Percentiles rank a stretch among this genome's conserved stretches.
Conservation (phyloP, 139 green algal species). For the Picochlorum sp. region DNA sequence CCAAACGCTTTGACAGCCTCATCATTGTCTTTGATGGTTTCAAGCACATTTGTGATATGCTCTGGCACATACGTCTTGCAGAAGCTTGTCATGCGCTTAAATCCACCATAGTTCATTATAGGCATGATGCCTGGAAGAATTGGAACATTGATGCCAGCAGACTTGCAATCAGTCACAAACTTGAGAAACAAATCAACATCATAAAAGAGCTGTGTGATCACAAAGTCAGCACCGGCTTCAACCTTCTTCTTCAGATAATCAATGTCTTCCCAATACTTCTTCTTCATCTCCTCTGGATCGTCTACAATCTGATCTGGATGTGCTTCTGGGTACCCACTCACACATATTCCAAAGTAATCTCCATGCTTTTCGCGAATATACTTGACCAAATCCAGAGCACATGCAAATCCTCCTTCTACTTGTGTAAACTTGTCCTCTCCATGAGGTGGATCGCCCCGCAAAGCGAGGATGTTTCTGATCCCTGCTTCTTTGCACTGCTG, state of each 20-base stretch:
- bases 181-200: constrained; percentile 80
- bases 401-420: constrained; percentile 86
- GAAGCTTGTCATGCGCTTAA: constrained; percentile 97
- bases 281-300: constrained; percentile 57
- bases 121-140: constrained; percentile 98
- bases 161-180: constrained; percentile 64
- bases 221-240: constrained; percentile 85
- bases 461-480: constrained; percentile 90
- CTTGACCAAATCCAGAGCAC: constrained; percentile 89
- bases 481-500: constrained; percentile 69
- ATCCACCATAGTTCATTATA: constrained; percentile 92
- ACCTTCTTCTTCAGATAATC: constrained; percentile 95
- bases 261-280: constrained; percentile 81
- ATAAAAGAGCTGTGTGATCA: constrained; percentile 97
- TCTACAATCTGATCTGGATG: constrained; percentile 90
- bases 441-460: constrained; percentile 89
- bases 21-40: constrained; percentile 93
- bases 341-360: constrained; percentile 91
- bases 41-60: constrained; percentile 62
- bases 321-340: constrained; percentile 92
- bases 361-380: constrained; percentile 84
- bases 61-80: constrained; percentile 88
- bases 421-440: constrained; percentile 78
- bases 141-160: constrained; percentile 74
- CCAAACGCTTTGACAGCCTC: constrained; percentile 78